Base-by-base conservation (phyloP, 306 rosid species). In the Ormosia emarginata region DNA sequence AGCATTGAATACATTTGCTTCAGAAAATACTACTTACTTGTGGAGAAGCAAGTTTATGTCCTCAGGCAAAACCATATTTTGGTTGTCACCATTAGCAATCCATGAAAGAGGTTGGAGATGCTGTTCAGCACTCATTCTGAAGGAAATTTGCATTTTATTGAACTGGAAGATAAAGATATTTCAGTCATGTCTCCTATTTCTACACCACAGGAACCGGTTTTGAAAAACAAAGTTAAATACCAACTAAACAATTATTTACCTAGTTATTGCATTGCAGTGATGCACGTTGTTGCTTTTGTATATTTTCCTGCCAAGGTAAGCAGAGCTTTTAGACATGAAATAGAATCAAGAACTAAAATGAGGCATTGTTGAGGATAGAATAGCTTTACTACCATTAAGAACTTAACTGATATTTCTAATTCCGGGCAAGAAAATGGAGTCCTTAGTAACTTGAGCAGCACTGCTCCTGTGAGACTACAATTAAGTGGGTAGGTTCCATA, bases 31-130 rank as follows among this genome's bases (percentile, higher is more conserved):
- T 74, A 69, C 89, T 84, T 69, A 91, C 97, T 90, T 83, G 88
- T 78, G 92, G 24, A 86, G 79, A 87, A 93, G 87, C 84, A 93
- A 87, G 83, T 61, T 86, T 34, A 93, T 79, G 62, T 95, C 97
- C 37, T 93, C 97, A 0, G 89, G 92, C 58, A 92, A 87, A 76
- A 24, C 24, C 24, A 24, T 24, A 24, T 24, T 90, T 64, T 75
- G 92, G 62, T 30, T 78, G 40, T 85, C 88, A 75, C 78, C 83
- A 57, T 74, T 88, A 39, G 90, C 85, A 76, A 91, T 81, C 94
- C 96, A 93, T 15, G 97, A 81, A 1, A 90, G 62, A 56, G 94
- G 89, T 78, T 93, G 95, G 66, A 93, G 91, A 82, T 89, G 94
- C 50, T 91, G 98, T 39, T 90, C 93, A 63, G 86, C 43, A 83